These are phyloP conservation scores for Trichoderma arundinaceum DNA, from an alignment of 2,329 filamentous ascomycete genomes.

Conservation along the genomic window DNA sequence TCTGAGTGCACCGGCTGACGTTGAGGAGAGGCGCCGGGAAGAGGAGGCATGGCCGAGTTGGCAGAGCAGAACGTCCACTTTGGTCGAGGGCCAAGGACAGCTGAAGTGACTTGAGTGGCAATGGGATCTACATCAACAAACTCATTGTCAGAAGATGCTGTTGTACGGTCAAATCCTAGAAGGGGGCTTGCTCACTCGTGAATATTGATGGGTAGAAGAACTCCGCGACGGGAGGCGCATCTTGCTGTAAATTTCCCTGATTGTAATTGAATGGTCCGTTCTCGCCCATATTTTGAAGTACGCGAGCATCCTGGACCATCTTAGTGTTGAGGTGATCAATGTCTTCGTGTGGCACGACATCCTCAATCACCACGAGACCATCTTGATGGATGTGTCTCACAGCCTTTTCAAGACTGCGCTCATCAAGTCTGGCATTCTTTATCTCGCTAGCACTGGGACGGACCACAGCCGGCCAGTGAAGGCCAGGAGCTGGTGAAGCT, in stretches of 20 bases:
- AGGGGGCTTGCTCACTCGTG: constrained; percentile 50
- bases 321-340: constrained; percentile 61
- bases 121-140: constrained; percentile 51
- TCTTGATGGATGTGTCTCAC: constrained; percentile 58
- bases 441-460: constrained; percentile 51
- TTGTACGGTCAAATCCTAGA: background rate
- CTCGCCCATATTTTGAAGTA: constrained; percentile 57
- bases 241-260: constrained; percentile 66
- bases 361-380: constrained; percentile 62
- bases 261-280: constrained; percentile 68
- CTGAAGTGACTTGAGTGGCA: constrained; percentile 61
- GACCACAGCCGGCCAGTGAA: constrained; percentile 36
- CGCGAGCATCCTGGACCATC: constrained; percentile 63
- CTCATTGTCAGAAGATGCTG: background rate
- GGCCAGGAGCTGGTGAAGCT: background rate
- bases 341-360: constrained; percentile 56
- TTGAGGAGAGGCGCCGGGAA: constrained; percentile 46
- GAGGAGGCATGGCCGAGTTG: constrained; percentile 61
- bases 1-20: constrained; percentile 65
- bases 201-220: constrained; percentile 59
- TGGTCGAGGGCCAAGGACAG: constrained; percentile 59
- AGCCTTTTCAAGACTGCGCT: constrained; percentile 61
- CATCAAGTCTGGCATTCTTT: constrained; percentile 45
- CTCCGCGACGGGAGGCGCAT: constrained; percentile 57
- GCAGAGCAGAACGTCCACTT: constrained; percentile 64